phyloP scores from a whole-genome alignment of 305 asterid species.

The Withania somnifera region DNA sequence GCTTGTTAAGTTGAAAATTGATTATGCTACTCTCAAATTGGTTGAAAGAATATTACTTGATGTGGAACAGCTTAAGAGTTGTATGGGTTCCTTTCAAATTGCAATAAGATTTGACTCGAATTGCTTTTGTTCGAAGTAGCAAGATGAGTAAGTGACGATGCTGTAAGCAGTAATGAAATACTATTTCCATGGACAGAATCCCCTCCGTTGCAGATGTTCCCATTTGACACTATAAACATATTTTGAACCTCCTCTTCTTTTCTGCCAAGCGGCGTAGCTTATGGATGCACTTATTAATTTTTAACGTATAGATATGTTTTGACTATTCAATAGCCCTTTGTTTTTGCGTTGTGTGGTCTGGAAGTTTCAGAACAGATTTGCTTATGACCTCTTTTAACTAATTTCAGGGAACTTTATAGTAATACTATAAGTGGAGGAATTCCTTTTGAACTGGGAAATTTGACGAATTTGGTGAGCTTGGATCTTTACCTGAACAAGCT shows the following conservation, averaged over 20 bases:
- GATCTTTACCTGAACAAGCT: slow-evolving; percentile 82
- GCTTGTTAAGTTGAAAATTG: background rate
- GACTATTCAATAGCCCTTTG: background rate
- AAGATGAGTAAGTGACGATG: background rate
- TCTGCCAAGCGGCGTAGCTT: background rate
- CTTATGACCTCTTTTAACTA: background rate
- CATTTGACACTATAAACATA: background rate
- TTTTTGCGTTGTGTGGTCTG: slow-evolving; percentile 2
- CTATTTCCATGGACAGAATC: background rate
- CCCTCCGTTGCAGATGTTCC: background rate
- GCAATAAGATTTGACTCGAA: background rate
- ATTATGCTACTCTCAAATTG: background rate
- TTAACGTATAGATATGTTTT: background rate
- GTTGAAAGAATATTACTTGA: background rate
- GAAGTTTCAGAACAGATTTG: background rate
- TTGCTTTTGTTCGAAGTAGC: background rate
- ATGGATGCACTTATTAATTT: background rate
- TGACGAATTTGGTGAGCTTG: slow-evolving; percentile 86
- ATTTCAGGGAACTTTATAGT: slow-evolving; percentile 85
- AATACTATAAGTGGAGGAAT: slow-evolving; percentile 70
- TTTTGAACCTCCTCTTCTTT: background rate
- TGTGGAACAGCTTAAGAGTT: background rate
- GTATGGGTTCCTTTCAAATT: background rate
- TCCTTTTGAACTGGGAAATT: slow-evolving; percentile 83
- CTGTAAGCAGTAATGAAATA: background rate